These are phyloP conservation scores for Collybiopsis luxurians DNA, from an alignment of 768 basidiomycete genomes.

Conservation along the genomic window DNA sequence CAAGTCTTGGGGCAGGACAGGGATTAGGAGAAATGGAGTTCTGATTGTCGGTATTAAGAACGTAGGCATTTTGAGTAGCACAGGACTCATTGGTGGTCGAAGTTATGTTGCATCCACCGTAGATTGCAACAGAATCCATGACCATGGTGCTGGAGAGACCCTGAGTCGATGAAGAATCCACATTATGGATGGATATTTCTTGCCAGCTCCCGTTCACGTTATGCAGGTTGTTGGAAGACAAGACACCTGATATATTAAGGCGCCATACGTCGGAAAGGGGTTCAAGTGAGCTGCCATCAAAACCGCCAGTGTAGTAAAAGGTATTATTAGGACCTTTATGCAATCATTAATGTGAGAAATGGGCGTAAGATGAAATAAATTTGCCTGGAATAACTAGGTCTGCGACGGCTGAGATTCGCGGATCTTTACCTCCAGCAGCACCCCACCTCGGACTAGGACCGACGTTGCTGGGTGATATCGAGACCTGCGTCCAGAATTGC, in stretches of 20 bases:
- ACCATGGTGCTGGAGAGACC: conserved; percentile 56
- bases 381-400: conserved; percentile 38
- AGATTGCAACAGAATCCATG: conserved; percentile 45
- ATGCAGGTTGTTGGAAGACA: conserved; percentile 66
- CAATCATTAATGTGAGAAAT: not conserved
- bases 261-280: conserved; percentile 71
- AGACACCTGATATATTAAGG: conserved; percentile 63
- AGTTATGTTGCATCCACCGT: conserved; percentile 60
- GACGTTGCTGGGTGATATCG: conserved; percentile 35
- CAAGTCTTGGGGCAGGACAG: conserved; percentile 68
- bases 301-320: conserved; percentile 74
- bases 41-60: conserved; percentile 43
- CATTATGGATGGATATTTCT: conserved; percentile 34
- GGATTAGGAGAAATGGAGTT: conserved; percentile 36
- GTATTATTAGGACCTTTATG: conserved; percentile 57
- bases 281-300: conserved; percentile 39
- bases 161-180: conserved; percentile 39
- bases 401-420: conserved; percentile 38
- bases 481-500: conserved; percentile 72
- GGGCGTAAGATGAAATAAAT: not conserved
- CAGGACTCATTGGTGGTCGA: conserved; percentile 42
- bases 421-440: conserved; percentile 73
- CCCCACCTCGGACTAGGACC: conserved; percentile 67
- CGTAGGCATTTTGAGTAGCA: conserved; percentile 56
- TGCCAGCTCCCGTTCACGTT: conserved; percentile 59